These are phyloP conservation scores for Fraxinus velutina DNA, from an alignment of 305 asterid genomes.

Conservation along the genomic window DNA sequence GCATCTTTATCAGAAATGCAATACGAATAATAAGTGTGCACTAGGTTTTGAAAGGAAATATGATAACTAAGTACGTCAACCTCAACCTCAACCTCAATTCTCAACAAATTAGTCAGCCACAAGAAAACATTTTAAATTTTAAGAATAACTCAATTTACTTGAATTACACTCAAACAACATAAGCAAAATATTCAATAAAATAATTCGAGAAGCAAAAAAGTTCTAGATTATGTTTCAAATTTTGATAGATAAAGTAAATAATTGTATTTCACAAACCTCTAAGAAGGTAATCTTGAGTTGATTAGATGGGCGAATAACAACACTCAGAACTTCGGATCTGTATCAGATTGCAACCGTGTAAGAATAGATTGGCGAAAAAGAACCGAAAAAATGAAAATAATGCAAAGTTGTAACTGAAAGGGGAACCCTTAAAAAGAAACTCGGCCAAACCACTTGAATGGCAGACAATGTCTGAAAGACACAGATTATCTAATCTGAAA, in stretches of 20 bases:
- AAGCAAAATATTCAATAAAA: slow-evolving; percentile 11
- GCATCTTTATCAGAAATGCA: not conserved
- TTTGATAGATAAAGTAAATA: slow-evolving; percentile 18
- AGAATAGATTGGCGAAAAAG: slow-evolving; percentile 19
- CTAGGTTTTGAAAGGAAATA: not conserved
- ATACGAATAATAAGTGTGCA: not conserved
- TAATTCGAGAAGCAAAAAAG: slow-evolving; percentile 4
- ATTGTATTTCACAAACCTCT: slow-evolving; percentile 62
- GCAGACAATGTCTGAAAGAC: not conserved
- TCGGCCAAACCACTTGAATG: not conserved
- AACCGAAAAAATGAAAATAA: slow-evolving; percentile 5
- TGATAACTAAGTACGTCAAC: not conserved
- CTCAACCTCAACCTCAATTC: not conserved
- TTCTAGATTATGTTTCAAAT: not conserved
- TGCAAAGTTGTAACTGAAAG: not conserved
- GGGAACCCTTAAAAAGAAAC: not conserved
- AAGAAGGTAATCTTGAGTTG: slow-evolving; percentile 91
- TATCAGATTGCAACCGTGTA: slow-evolving; percentile 31
- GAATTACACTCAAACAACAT: not conserved
- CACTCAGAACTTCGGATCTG: slow-evolving; percentile 91
- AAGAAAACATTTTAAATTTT: not conserved
- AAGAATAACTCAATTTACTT: not conserved
- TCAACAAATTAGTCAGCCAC: slow-evolving; percentile 10
- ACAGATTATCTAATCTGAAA: not conserved
- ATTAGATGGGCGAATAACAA: slow-evolving; percentile 75